phyloP scores from a whole-genome alignment of 495 filamentous ascomycete species.

The Pseudomonodictys pantanalensis region DNA sequence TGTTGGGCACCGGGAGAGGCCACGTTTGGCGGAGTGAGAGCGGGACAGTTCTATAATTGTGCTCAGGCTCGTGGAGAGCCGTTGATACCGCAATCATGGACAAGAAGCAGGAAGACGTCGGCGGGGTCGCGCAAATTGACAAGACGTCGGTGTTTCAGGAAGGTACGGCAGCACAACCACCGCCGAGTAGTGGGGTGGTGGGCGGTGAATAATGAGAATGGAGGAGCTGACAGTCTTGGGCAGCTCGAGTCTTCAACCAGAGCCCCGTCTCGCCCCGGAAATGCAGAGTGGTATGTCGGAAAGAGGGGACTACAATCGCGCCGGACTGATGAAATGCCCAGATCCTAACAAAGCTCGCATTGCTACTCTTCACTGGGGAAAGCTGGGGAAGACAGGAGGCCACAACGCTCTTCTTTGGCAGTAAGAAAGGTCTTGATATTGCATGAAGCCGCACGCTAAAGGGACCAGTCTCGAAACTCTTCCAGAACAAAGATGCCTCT shows the following conservation, averaged over 20 bases:
- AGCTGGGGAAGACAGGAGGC: constrained; percentile 95
- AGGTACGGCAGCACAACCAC: constrained; percentile 62
- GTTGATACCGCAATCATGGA: constrained; percentile 14
- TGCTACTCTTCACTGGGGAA: constrained; percentile 95
- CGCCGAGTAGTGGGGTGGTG: background rate
- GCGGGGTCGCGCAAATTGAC: constrained; percentile 56
- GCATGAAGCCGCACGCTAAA: constrained; percentile 1
- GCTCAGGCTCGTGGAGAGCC: constrained; percentile 3
- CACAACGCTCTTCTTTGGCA: constrained; percentile 97
- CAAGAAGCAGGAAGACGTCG: constrained; percentile 31
- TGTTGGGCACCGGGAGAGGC: constrained; percentile 11
- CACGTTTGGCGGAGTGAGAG: constrained; percentile 22
- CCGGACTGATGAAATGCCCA: background rate
- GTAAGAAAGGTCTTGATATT: no score
- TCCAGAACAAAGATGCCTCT: constrained; percentile 98
- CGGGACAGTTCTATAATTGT: background rate
- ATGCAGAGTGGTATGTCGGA: constrained; percentile 30
- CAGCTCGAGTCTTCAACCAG: constrained; percentile 95
- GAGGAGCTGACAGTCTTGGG: constrained; percentile 10
- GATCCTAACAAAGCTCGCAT: constrained; percentile 85
- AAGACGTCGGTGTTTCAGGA: constrained; percentile 98
- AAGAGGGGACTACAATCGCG: background rate
- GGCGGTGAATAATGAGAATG: background rate
- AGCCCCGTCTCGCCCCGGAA: constrained; percentile 71
- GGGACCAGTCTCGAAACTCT: constrained; percentile 77